Percentiles rank a stretch among this genome's conserved stretches.
These are phyloP conservation scores for Cryphonectria parasitica DNA, from an alignment of 2,329 filamentous ascomycete genomes.

Conservation along the genomic window DNA sequence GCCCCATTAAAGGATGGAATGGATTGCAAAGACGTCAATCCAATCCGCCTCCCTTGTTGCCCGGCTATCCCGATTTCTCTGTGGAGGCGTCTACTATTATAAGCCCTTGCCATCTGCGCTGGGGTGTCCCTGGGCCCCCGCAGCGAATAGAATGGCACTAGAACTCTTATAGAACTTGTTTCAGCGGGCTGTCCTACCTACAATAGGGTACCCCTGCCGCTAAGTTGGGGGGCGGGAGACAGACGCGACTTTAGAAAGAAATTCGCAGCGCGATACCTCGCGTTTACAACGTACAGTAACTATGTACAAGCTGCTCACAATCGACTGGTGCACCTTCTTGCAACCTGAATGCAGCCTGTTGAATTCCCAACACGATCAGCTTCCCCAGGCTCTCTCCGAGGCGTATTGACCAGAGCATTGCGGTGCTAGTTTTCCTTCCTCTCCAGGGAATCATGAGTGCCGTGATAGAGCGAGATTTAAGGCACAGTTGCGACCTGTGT, in stretches of 20 bases:
- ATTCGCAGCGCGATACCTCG: background rate
- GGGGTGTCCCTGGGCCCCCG: background rate
- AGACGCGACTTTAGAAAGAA: background rate
- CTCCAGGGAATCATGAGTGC: conserved; percentile 14
- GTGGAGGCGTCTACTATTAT: conserved; percentile 2
- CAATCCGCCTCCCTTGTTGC: background rate
- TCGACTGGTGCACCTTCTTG: background rate
- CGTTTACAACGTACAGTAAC: background rate
- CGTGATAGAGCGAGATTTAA: conserved; percentile 20
- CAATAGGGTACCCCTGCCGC: background rate
- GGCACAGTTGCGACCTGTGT: conserved; percentile 15
- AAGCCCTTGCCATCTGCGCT: background rate
- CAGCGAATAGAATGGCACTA: conserved; percentile 8
- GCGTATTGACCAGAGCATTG: background rate
- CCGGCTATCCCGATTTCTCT: conserved; percentile 14
- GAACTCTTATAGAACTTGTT: conserved; percentile 4
- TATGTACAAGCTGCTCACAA: background rate
- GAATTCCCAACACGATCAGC: background rate
- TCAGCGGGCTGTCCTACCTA: background rate
- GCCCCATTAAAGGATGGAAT: background rate
- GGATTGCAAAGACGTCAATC: background rate
- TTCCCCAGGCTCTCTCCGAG: background rate
- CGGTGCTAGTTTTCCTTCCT: background rate
- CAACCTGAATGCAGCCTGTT: background rate
- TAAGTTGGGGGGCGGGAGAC: background rate